These are phyloP conservation scores for Tylopilus felleus DNA, from an alignment of 768 basidiomycete genomes.

Conservation along the genomic window DNA sequence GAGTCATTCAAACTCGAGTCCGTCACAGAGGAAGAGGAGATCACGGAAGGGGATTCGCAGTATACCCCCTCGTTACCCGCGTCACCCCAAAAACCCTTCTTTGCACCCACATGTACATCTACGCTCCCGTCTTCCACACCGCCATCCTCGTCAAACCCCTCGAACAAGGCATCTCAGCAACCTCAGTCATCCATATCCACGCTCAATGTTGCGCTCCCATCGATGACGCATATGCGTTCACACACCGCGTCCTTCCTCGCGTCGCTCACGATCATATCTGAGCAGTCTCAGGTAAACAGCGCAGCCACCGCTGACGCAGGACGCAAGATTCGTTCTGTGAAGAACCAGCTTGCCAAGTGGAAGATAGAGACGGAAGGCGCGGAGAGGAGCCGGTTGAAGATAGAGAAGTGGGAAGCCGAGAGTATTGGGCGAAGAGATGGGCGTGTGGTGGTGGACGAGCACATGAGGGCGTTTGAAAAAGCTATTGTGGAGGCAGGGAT, in stretches of 20 bases:
- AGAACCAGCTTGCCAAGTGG: slow-evolving; percentile 80
- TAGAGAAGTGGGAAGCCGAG: slow-evolving; percentile 79
- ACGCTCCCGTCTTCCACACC: slow-evolving; percentile 54
- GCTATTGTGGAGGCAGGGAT: slow-evolving; percentile 68
- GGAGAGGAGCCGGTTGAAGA: slow-evolving; percentile 69
- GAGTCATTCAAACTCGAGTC: slow-evolving; percentile 31
- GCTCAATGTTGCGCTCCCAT: slow-evolving; percentile 44
- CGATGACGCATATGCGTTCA: slow-evolving; percentile 67
- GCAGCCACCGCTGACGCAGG: slow-evolving; percentile 84
- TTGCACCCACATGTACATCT: slow-evolving; percentile 45
- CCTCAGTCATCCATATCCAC: slow-evolving; percentile 30
- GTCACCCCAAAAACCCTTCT: slow-evolving; percentile 58
- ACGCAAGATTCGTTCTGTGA: slow-evolving; percentile 79
- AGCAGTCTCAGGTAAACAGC: slow-evolving; percentile 85
- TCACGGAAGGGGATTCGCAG: slow-evolving; percentile 40
- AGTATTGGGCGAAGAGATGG: slow-evolving; percentile 49
- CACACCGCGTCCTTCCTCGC: slow-evolving; percentile 72
- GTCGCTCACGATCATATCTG: slow-evolving; percentile 74
- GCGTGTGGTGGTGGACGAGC: slow-evolving; percentile 70
- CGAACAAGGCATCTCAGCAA: slow-evolving; percentile 17
- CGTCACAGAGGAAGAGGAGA: slow-evolving; percentile 40
- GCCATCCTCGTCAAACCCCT: slow-evolving; percentile 24
- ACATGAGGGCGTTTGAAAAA: slow-evolving; percentile 69
- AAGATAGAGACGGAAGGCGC: slow-evolving; percentile 82
- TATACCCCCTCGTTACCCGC: slow-evolving; percentile 39